A percentile compares a stretch with the other conserved stretches of the same genome.
Evolutionary conservation across 306 rosid species (phyloP).

Genomic region (Carpinus viminea): DNA sequence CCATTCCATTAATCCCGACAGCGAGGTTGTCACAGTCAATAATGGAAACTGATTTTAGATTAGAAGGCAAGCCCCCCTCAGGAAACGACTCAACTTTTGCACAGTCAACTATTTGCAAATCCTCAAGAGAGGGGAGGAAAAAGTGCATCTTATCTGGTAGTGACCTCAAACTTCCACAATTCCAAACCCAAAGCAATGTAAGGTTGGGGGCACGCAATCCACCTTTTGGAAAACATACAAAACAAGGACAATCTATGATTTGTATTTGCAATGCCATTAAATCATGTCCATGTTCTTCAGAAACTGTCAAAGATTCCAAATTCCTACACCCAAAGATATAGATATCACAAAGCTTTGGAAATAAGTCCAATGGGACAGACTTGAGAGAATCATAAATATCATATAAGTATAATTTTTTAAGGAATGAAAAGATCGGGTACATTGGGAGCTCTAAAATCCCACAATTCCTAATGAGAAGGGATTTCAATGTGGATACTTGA

Average conservation of each 20-base stretch:
- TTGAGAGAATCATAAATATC: background rate
- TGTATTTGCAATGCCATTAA: slow-evolving; percentile 10
- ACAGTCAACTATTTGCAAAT: background rate
- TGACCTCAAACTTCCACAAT: slow-evolving; percentile 2
- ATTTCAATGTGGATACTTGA: background rate
- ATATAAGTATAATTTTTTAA: background rate
- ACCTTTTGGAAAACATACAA: slow-evolving; percentile 7
- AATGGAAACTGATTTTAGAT: background rate
- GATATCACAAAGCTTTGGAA: background rate
- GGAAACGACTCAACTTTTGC: slow-evolving; percentile 26
- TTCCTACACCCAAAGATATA: slow-evolving; percentile 3
- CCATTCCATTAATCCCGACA: slow-evolving; percentile 12
- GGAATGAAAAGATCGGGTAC: background rate
- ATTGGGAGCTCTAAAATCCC: background rate
- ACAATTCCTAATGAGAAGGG: background rate
- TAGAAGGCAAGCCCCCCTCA: slow-evolving; percentile 7
- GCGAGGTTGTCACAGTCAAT: background rate
- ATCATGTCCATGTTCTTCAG: too few species aligned
- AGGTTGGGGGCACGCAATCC: background rate
- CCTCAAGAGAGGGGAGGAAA: slow-evolving; percentile 12
- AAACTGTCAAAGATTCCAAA: background rate
- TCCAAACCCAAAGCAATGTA: too few species aligned
- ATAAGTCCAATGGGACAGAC: background rate
- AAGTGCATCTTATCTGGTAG: background rate
- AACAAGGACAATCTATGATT: slow-evolving; percentile 10